Conservation (phyloP, 2,329 filamentous ascomycete genomes). For the Penicillium hesseltinei region DNA sequence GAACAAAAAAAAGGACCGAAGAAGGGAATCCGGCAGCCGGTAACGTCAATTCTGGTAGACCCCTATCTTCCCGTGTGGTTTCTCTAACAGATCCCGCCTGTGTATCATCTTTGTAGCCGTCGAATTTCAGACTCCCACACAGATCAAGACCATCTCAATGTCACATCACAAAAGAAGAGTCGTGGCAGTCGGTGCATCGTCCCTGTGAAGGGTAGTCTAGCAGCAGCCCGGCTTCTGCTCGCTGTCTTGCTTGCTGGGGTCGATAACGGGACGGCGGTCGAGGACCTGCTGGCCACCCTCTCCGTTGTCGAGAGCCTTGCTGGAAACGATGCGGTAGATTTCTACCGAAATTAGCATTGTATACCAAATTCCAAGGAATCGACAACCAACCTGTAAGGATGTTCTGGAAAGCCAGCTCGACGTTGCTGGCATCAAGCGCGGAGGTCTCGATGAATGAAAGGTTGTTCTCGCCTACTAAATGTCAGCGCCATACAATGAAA, state of each 20-base stretch:
- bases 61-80: conserved; percentile 26
- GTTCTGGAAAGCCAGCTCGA: conserved; percentile 98
- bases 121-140: conserved; percentile 38
- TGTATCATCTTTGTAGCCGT: conserved; percentile 35
- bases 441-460: conserved; percentile 99
- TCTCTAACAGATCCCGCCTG: conserved; percentile 34
- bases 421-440: conserved; percentile 96
- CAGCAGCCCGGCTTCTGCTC: conserved; percentile 62
- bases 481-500: conserved; percentile 11
- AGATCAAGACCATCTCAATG: conserved; percentile 40
- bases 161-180: conserved; percentile 41
- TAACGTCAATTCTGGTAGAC: conserved; percentile 20
- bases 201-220: conserved; percentile 29
- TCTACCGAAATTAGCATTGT: conserved; percentile 54
- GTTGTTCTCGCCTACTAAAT: conserved; percentile 81
- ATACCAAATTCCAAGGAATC: conserved; percentile 3
- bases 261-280: conserved; percentile 74
- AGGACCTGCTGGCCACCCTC: conserved; percentile 76
- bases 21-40: conserved; percentile 25
- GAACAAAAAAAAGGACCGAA: conserved; percentile 19
- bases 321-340: conserved; percentile 98
- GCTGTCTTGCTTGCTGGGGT: conserved; percentile 78
- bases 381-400: conserved; percentile 84
- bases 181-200: conserved; percentile 33
- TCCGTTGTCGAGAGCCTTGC: conserved; percentile 90